phyloP scores from a whole-genome alignment of 1,139 yeast species.

The Protomyces macrosporus region DNA sequence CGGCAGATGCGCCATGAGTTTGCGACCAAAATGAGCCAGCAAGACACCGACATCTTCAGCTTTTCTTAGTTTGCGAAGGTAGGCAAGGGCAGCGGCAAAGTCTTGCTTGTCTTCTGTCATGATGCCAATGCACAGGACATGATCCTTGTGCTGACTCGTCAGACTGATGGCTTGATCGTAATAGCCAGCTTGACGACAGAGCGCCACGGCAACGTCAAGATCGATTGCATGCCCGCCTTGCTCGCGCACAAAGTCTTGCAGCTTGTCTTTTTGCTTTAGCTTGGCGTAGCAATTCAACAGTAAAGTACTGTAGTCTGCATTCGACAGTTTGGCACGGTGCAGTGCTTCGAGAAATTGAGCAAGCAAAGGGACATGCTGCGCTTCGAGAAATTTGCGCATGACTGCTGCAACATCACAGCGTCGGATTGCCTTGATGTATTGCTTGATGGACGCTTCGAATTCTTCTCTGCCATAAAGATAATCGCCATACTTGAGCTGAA shows the following conservation, averaged over 20 bases:
- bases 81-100: slow-evolving; percentile 58
- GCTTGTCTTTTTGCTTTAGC: slow-evolving; percentile 55
- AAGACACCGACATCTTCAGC: slow-evolving; percentile 76
- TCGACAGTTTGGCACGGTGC: slow-evolving; percentile 51
- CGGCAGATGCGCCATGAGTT: slow-evolving; percentile 62
- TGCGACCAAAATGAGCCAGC: slow-evolving; percentile 60
- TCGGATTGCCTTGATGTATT: slow-evolving; percentile 55
- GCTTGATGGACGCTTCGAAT: slow-evolving; percentile 61
- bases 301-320: slow-evolving; percentile 74
- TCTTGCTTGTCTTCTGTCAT: slow-evolving; percentile 62
- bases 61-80: slow-evolving; percentile 56
- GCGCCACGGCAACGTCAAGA: slow-evolving; percentile 60
- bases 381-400: slow-evolving; percentile 75
- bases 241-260: slow-evolving; percentile 53
- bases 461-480: slow-evolving; percentile 61
- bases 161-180: slow-evolving; percentile 63
- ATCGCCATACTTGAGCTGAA: slow-evolving; percentile 68
- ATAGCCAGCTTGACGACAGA: slow-evolving; percentile 75
- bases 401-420: slow-evolving; percentile 60
- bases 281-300: slow-evolving; percentile 80
- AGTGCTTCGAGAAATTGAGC: slow-evolving; percentile 61
- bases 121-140: slow-evolving; percentile 71
- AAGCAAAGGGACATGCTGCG: slow-evolving; percentile 65
- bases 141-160: slow-evolving; percentile 66
- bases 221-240: slow-evolving; percentile 52